Percentiles rank a stretch among this genome's conserved stretches.
phyloP scores from a whole-genome alignment of 345 rosid genomes.

The Euphorbia peplus region DNA sequence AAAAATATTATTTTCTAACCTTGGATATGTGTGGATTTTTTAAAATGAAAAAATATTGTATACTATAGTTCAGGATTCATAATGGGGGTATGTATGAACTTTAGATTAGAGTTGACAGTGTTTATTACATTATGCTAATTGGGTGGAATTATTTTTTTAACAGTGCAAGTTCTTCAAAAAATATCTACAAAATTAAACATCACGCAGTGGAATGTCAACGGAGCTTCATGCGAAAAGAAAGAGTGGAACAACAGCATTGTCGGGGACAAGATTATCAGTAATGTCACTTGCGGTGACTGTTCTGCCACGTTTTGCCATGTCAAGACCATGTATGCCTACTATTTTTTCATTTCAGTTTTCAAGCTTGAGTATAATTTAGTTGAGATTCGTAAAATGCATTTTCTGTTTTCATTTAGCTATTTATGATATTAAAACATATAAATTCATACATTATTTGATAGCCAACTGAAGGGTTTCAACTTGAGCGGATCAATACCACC shows the following conservation, averaged over 20 bases:
- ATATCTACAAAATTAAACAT: too few relatives aligned
- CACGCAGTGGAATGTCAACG: too few relatives aligned
- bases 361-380: neutral
- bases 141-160: too few relatives aligned
- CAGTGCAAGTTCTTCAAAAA: too few relatives aligned
- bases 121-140: too few relatives aligned
- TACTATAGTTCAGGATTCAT: too few relatives aligned
- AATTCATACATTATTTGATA: slow-evolving; percentile 21
- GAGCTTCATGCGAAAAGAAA: slow-evolving; percentile 41
- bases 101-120: too few relatives aligned
- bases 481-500: slow-evolving; percentile 40
- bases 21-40: too few relatives aligned
- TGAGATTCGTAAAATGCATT: neutral
- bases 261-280: slow-evolving; percentile 1
- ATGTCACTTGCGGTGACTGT: slow-evolving; percentile 36
- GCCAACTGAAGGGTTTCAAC: slow-evolving; percentile 49
- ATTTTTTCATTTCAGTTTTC: neutral
- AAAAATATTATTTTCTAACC: too few relatives aligned
- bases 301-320: neutral
- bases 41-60: too few relatives aligned
- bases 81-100: too few relatives aligned
- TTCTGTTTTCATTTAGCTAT: too few relatives aligned
- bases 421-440: neutral
- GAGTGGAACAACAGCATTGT: slow-evolving; percentile 26
- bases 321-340: neutral